A percentile compares a stretch with the other conserved stretches of the same genome.
These are phyloP conservation scores for Monilinia laxa DNA, from an alignment of 2,329 filamentous ascomycete genomes.

Conservation along the genomic window DNA sequence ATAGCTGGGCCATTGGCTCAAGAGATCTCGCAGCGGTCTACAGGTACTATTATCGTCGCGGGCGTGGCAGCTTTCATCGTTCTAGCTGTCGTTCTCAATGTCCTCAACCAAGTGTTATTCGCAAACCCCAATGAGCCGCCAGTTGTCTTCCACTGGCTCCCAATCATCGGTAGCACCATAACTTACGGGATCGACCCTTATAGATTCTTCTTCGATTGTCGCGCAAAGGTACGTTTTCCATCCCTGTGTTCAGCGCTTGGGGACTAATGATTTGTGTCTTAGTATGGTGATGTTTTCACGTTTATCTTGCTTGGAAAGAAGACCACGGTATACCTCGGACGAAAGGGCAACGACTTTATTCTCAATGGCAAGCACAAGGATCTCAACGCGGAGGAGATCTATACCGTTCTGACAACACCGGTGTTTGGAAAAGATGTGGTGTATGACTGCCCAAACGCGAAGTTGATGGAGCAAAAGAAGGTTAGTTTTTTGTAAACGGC, in stretches of 20 bases:
- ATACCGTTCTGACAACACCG: constrained; percentile 70
- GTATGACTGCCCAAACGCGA: constrained; percentile 86
- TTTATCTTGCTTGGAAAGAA: constrained; percentile 86
- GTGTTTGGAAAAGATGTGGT: constrained; percentile 84
- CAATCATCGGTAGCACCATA: constrained; percentile 84
- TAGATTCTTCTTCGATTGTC: constrained; percentile 73
- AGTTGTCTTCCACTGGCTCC: constrained; percentile 78
- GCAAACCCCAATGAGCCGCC: constrained; percentile 80
- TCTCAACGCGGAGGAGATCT: constrained; percentile 87
- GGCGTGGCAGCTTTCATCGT: constrained; percentile 45
- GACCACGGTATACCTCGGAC: constrained; percentile 81
- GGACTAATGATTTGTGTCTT: constrained; percentile 20
- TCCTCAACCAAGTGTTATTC: constrained; percentile 75
- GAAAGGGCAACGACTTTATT: constrained; percentile 85
- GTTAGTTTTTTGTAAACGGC: constrained; percentile 47
- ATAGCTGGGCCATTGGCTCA: constrained; percentile 35
- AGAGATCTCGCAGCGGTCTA: constrained; percentile 37
- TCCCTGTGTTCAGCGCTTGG: constrained; percentile 39
- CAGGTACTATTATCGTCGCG: constrained; percentile 33
- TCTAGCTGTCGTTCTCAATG: constrained; percentile 70
- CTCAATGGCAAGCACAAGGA: constrained; percentile 88
- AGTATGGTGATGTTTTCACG: constrained; percentile 89
- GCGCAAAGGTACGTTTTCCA: constrained; percentile 63
- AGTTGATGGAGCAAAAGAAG: constrained; percentile 97
- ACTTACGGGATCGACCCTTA: constrained; percentile 95